These are phyloP conservation scores for Tetradesmus obliquus DNA, from an alignment of 139 green algal species.

Conservation along the genomic window DNA sequence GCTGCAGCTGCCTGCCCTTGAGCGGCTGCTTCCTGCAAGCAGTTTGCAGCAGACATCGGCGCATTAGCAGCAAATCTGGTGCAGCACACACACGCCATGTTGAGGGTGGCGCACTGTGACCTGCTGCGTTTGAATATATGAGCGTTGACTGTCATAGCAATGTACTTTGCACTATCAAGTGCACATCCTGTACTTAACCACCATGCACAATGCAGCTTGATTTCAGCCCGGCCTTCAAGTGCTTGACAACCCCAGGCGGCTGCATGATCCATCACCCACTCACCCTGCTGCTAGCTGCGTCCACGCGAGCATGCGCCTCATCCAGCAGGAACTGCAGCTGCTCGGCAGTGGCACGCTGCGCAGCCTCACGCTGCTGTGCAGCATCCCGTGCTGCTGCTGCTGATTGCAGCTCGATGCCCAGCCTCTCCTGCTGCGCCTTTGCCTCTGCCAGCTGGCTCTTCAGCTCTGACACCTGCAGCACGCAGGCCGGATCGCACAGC, in stretches of 20 bases:
- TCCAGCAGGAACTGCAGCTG: conserved; percentile 47
- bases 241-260: too few relatives aligned
- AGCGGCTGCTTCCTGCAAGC: not conserved
- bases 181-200: too few relatives aligned
- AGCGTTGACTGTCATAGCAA: too few relatives aligned
- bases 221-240: too few relatives aligned
- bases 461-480: conserved; percentile 47
- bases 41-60: not conserved
- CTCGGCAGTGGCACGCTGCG: conserved; percentile 21
- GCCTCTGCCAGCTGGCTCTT: conserved; percentile 44
- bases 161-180: too few relatives aligned
- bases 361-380: conserved; percentile 27
- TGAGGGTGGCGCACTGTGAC: too few relatives aligned
- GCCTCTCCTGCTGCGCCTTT: conserved; percentile 16
- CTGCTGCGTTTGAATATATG: too few relatives aligned
- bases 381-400: conserved; percentile 16
- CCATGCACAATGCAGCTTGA: too few relatives aligned
- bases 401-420: not conserved
- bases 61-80: not conserved
- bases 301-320: conserved; percentile 1
- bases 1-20: conserved; percentile 3
- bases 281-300: not conserved
- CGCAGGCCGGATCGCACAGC: too few relatives aligned
- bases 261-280: too few relatives aligned
- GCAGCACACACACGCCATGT: too few relatives aligned